phyloP scores from a whole-genome alignment of 1,284 basidiomycete genomes.

The Stygiomarasmius scandens region DNA sequence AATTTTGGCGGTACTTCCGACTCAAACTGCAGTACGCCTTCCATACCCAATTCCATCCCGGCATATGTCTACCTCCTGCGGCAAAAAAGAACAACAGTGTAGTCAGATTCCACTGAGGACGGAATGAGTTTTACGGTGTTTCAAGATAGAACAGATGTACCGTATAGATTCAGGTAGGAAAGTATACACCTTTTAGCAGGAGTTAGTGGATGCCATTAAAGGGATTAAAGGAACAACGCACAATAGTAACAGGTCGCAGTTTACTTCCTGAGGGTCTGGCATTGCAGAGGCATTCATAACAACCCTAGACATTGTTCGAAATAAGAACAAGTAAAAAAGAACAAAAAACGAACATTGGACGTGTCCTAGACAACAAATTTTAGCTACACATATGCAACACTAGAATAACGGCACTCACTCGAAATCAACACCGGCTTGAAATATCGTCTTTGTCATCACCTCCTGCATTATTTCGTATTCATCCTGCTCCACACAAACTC shows the following conservation, averaged over 20 bases:
- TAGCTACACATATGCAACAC: too few species aligned
- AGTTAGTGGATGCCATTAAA: slow-evolving; percentile 6
- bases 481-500: slow-evolving; percentile 22
- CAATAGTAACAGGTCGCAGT: slow-evolving; percentile 80
- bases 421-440: slow-evolving; percentile 86
- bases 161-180: slow-evolving; percentile 77
- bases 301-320: slow-evolving; percentile 51
- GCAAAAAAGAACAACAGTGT: slow-evolving; percentile 86
- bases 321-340: not conserved
- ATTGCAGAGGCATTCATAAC: slow-evolving; percentile 79
- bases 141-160: slow-evolving; percentile 39
- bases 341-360: slow-evolving; percentile 70
- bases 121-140: slow-evolving; percentile 7
- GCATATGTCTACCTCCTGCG: slow-evolving; percentile 74
- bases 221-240: slow-evolving; percentile 41
- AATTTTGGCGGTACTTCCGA: slow-evolving; percentile 84
- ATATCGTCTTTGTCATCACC: slow-evolving; percentile 73
- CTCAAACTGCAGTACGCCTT: slow-evolving; percentile 81
- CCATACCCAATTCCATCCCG: slow-evolving; percentile 90
- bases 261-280: slow-evolving; percentile 75
- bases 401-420: slow-evolving; percentile 55
- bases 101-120: slow-evolving; percentile 77
- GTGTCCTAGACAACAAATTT: slow-evolving; percentile 55
- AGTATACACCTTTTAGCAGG: slow-evolving; percentile 59
- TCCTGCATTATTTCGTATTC: slow-evolving; percentile 58